Base-by-base conservation (phyloP, 495 filamentous ascomycete genomes). In the Xylaria telfairii region DNA sequence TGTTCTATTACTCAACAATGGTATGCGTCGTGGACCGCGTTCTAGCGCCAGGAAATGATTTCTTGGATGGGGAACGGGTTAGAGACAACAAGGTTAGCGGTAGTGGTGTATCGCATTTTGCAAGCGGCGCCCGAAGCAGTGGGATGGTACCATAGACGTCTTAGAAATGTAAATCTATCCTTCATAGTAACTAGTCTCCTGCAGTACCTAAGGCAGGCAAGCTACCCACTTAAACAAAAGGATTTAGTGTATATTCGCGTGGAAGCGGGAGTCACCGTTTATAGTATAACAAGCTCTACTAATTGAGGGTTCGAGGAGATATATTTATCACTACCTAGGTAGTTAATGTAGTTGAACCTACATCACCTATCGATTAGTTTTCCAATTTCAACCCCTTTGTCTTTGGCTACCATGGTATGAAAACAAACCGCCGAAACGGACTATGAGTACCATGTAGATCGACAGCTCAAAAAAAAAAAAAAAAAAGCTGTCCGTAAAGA, bases 141-240 rank as follows among this genome's bases (percentile, higher is more conserved):
- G 56, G n/a, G 30, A 61, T 69, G 67, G 46, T 39, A 32, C 61
- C 30, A 17, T 42, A 41, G 51, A 42, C 13, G 39, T 21, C 39
- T 32, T 67, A 49, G 65, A 37, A 67, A 42, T 17, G 65, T 54
- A 32, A 57, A 59, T 44, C 65, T 37, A 56, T 67, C 24, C 39
- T 59, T 34, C 65, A 67, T 67, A n/a, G 37, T 28, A 66, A 53
- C 21, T 66, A 66, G 64, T 34, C 53, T 32, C 34, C 65, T 67
- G 32, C 39, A 67, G 49, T 44, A 37, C 34, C 34, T 37, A 4
- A 57, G 51, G 65, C 51, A 67, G 19, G 64, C 21, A 49, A 39
- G 3, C 30, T 37, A 65, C 47, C 64, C 47, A 66, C 64, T 28
- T 28, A 26, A 39, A 4, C 42, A 9, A 34, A 15, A 51, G 4